A percentile compares a stretch with the other conserved stretches of the same genome.
Evolutionary conservation across 108 stramenopile genomes (phyloP).

Genomic region (Cyclotella baltica): DNA sequence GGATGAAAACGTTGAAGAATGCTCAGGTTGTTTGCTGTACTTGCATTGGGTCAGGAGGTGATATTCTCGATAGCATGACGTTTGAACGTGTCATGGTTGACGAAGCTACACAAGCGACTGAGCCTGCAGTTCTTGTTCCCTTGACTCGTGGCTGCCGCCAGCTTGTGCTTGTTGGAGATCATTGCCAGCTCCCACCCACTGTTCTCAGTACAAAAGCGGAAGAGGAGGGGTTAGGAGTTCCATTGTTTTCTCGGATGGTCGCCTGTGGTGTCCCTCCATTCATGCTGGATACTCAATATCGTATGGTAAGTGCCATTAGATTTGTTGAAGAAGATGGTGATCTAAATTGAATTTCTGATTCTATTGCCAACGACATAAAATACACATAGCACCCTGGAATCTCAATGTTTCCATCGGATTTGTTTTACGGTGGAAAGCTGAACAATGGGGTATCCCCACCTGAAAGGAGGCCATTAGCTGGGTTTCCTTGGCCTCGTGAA

Average conservation of each 20-base stretch:
- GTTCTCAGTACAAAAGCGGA: conserved; percentile 88
- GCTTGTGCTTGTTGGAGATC: conserved; percentile 96
- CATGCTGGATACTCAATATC: conserved; percentile 95
- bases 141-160: conserved; percentile 91
- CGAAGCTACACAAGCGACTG: conserved; percentile 95
- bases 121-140: conserved; percentile 92
- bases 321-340: too few species aligned
- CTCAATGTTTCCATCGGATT: conserved; percentile 91
- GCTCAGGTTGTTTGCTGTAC: conserved; percentile 96
- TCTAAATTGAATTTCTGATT: too few species aligned
- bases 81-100: conserved; percentile 94
- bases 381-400: conserved; percentile 94
- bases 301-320: too few species aligned
- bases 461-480: conserved; percentile 84
- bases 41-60: conserved; percentile 93
- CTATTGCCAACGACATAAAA: too few species aligned
- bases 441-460: conserved; percentile 87
- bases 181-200: conserved; percentile 95
- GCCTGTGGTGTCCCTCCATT: conserved; percentile 89
- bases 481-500: conserved; percentile 92
- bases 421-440: conserved; percentile 92
- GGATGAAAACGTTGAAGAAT: conserved; percentile 78
- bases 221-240: conserved; percentile 89
- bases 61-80: conserved; percentile 84
- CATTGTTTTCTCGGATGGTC: conserved; percentile 91